Evolutionary conservation across 148 eudicot species (phyloP).

Genomic region (Vaccinium vitisidaea): DNA sequence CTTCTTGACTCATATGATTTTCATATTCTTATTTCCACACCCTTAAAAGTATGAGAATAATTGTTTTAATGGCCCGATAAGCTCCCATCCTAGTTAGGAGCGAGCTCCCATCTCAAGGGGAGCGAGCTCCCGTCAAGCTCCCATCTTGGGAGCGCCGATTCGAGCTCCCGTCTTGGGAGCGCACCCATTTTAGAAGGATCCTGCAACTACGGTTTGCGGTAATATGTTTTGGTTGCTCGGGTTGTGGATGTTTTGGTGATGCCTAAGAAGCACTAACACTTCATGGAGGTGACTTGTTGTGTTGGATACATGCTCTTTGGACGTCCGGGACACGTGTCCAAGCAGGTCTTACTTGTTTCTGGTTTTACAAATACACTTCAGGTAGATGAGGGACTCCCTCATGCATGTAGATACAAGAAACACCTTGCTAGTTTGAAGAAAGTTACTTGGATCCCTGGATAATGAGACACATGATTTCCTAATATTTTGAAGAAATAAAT

Average conservation of each 20-base stretch:
- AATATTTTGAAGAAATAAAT: neutral
- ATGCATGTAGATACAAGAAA: no score
- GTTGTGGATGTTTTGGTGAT: neutral
- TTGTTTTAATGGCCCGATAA: no score
- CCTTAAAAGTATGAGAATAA: no score
- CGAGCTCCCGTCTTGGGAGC: no score
- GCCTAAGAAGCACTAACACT: constrained; percentile 8
- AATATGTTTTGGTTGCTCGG: neutral
- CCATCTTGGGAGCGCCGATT: no score
- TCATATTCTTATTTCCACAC: no score
- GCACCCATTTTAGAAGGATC: no score
- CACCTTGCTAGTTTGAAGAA: neutral
- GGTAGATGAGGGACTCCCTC: neutral
- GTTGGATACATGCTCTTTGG: neutral
- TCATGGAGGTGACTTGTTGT: neutral
- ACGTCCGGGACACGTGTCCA: neutral
- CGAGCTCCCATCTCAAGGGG: no score
- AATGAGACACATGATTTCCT: neutral
- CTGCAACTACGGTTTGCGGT: neutral
- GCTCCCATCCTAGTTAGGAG: no score
- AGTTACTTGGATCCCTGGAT: neutral
- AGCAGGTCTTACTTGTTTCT: neutral
- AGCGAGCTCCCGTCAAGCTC: no score
- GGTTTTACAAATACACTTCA: neutral
- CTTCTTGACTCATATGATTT: no score